phyloP scores from a whole-genome alignment of 257 asterid genomes.

The Solanum acaule region DNA sequence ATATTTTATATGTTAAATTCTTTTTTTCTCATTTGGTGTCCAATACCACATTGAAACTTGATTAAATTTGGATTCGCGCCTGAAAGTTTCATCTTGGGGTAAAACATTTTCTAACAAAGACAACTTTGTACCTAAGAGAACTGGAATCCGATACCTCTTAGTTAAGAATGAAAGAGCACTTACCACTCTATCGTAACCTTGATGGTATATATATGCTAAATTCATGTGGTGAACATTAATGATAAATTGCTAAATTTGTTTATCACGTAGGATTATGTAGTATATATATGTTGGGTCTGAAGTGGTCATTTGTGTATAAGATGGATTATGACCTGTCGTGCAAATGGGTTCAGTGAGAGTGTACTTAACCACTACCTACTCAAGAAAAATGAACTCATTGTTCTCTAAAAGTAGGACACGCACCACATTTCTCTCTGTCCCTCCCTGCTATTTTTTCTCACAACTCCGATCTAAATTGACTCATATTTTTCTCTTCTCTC shows the following conservation, averaged over 20 bases:
- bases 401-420: neutral
- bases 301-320: neutral
- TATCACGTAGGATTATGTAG: neutral
- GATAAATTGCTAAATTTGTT: neutral
- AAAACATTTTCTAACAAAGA: too few relatives aligned
- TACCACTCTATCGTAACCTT: too few relatives aligned
- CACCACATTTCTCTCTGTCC: neutral
- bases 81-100: too few relatives aligned
- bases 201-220: too few relatives aligned
- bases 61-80: too few relatives aligned
- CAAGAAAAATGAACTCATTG: neutral
- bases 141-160: too few relatives aligned
- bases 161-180: too few relatives aligned
- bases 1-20: too few relatives aligned
- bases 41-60: too few relatives aligned
- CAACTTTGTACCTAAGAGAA: rapidly evolving
- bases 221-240: too few relatives aligned
- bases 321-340: neutral
- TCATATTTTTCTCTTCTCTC: neutral
- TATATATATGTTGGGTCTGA: neutral
- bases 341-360: neutral
- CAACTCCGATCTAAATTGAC: neutral
- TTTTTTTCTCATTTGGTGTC: too few relatives aligned
- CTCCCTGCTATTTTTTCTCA: neutral
- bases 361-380: neutral